phyloP scores from a whole-genome alignment of 2,329 filamentous ascomycete genomes.

The Apiospora rasikravindrae region DNA sequence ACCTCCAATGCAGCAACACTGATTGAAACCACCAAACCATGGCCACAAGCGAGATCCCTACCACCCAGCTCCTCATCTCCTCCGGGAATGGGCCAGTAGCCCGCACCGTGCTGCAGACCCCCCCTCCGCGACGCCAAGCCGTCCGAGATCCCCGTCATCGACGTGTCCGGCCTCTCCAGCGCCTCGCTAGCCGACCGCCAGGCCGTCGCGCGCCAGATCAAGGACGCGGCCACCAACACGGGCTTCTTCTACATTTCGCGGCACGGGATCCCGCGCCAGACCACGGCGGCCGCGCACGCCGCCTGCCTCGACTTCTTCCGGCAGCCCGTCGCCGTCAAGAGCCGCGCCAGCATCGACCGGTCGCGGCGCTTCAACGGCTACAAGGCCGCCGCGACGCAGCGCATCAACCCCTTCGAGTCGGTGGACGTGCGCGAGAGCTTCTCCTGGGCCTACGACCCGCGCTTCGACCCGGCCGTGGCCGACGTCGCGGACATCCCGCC shows the following conservation, averaged over 20 bases:
- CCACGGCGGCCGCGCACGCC: slow-evolving; percentile 35
- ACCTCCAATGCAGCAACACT: too few species aligned
- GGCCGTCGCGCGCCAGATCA: slow-evolving; percentile 45
- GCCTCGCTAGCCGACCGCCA: slow-evolving; percentile 40
- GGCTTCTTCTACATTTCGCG: slow-evolving; percentile 52
- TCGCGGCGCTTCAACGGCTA: slow-evolving; percentile 47
- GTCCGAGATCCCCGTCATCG: slow-evolving; percentile 48
- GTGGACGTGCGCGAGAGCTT: slow-evolving; percentile 42
- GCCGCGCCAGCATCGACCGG: slow-evolving; percentile 39
- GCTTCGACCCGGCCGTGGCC: slow-evolving; percentile 34
- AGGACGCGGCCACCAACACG: slow-evolving; percentile 45
- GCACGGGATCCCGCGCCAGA: slow-evolving; percentile 36
- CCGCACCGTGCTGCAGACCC: slow-evolving; percentile 29
- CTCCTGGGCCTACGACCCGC: slow-evolving; percentile 41
- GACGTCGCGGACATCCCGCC: slow-evolving; percentile 35
- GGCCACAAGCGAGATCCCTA: slow-evolving; percentile 18
- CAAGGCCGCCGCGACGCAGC: slow-evolving; percentile 40
- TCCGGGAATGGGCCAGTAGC: slow-evolving; percentile 34
- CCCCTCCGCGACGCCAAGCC: slow-evolving; percentile 33
- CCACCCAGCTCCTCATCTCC: slow-evolving; percentile 30
- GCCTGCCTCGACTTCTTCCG: slow-evolving; percentile 33
- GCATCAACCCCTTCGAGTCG: slow-evolving; percentile 31
- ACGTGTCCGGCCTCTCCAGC: slow-evolving; percentile 47
- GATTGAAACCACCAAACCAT: background rate
- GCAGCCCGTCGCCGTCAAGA: slow-evolving; percentile 31